Conservation (phyloP, 192 early-diverging fungal species). For the Paraglomus brasilianum region DNA sequence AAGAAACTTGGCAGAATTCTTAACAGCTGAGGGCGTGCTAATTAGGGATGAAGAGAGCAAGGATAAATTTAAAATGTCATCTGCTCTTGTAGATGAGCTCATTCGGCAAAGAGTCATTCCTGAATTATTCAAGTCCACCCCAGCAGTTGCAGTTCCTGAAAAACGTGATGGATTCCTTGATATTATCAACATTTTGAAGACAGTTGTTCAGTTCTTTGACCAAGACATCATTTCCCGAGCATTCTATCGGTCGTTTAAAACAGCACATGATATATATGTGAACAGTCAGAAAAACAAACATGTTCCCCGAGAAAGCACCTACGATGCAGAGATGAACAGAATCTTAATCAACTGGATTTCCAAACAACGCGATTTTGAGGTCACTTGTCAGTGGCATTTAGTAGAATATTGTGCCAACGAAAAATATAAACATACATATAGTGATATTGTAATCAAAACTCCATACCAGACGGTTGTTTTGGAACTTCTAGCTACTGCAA, state of each 20-base stretch:
- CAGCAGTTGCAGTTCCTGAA: slow-evolving; percentile 21
- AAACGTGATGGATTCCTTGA: slow-evolving; percentile 18
- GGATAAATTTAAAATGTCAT: slow-evolving; percentile 25
- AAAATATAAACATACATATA: slow-evolving; percentile 14
- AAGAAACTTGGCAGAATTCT: slow-evolving; percentile 17
- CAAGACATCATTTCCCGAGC: slow-evolving; percentile 25
- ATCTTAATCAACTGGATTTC: slow-evolving; percentile 32
- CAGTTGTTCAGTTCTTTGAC: slow-evolving; percentile 30
- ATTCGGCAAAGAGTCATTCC: slow-evolving; percentile 16
- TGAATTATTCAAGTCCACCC: not conserved
- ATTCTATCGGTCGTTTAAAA: slow-evolving; percentile 29
- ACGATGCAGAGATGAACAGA: slow-evolving; percentile 34
- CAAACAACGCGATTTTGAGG: not conserved
- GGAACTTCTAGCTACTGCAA: slow-evolving; percentile 35
- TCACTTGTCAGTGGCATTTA: slow-evolving; percentile 36
- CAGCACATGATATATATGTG: slow-evolving; percentile 4
- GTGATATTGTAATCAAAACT: slow-evolving; percentile 27
- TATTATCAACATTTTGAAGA: slow-evolving; percentile 33
- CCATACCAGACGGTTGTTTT: slow-evolving; percentile 16
- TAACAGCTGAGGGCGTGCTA: slow-evolving; percentile 19
- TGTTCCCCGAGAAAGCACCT: slow-evolving; percentile 36
- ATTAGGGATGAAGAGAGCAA: not conserved
- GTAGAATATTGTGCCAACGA: slow-evolving; percentile 19
- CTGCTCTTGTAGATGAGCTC: slow-evolving; percentile 6
- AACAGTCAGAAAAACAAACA: not conserved